Percentiles rank a stretch among this genome's conserved stretches.
phyloP scores from a whole-genome alignment of 371 early-diverging fungal genomes.

The Mucor irregularis region DNA sequence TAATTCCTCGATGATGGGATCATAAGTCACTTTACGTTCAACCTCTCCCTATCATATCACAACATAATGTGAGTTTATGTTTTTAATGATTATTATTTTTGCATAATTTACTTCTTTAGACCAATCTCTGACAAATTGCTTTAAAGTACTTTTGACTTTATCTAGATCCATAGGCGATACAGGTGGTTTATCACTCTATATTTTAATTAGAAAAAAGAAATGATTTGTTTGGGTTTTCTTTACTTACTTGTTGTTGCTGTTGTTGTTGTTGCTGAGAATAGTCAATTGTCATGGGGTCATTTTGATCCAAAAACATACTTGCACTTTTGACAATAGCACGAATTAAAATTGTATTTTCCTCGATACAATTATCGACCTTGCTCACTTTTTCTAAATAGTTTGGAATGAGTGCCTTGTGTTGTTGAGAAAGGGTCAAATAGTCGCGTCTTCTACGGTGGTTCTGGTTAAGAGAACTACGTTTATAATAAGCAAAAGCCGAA shows the following conservation, averaged over 20 bases:
- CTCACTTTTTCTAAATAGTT: constrained; percentile 53
- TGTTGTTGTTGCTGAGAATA: constrained; percentile 2
- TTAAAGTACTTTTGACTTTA: constrained; percentile 83
- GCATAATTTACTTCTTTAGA: constrained; percentile 29
- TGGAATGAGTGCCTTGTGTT: constrained; percentile 65
- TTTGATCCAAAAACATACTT: constrained; percentile 36
- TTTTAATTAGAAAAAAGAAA: too few species aligned
- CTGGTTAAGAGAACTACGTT: constrained; percentile 60
- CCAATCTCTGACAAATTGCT: constrained; percentile 96
- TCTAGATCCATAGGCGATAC: constrained; percentile 80
- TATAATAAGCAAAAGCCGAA: constrained; percentile 74
- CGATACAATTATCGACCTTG: constrained; percentile 44
- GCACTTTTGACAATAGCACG: constrained; percentile 45
- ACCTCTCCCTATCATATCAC: constrained; percentile 55
- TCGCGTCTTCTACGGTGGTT: constrained; percentile 76
- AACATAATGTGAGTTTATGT: background rate
- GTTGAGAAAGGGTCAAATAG: constrained; percentile 61
- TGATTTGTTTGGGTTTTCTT: too few species aligned
- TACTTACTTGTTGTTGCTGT: too few species aligned
- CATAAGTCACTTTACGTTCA: constrained; percentile 82
- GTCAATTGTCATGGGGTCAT: background rate
- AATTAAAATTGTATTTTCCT: constrained; percentile 48
- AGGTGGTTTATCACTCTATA: constrained; percentile 48
- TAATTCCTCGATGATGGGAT: constrained; percentile 77
- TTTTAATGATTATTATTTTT: background rate